Evolutionary conservation across 2,329 filamentous ascomycete genomes (phyloP).

Genomic region (Aspergillus sp.): DNA sequence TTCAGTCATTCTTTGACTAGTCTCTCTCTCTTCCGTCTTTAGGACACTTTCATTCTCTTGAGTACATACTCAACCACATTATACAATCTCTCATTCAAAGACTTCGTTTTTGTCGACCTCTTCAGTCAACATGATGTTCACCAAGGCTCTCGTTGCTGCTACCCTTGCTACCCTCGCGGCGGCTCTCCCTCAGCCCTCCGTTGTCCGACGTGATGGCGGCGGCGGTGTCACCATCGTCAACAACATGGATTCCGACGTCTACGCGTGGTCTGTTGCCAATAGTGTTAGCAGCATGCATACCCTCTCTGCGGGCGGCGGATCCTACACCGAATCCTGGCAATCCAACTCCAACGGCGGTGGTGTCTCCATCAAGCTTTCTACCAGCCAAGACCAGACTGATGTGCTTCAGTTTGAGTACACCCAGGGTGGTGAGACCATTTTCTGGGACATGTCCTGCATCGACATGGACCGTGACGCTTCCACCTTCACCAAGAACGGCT

Average conservation of each 20-base stretch:
- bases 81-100: slow-evolving; percentile 5
- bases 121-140: slow-evolving; percentile 19
- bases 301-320: slow-evolving; percentile 33
- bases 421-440: slow-evolving; percentile 28
- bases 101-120: slow-evolving; percentile 3
- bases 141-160: slow-evolving; percentile 16
- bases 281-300: slow-evolving; percentile 35
- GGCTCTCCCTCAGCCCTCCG: slow-evolving; percentile 23
- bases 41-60: slow-evolving; percentile 12
- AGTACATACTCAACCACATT: not conserved
- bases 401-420: slow-evolving; percentile 47
- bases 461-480: slow-evolving; percentile 28
- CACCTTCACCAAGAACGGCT: slow-evolving; percentile 34
- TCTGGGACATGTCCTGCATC: slow-evolving; percentile 40
- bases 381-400: slow-evolving; percentile 28
- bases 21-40: slow-evolving; percentile 17
- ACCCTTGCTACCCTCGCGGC: slow-evolving; percentile 14
- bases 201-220: slow-evolving; percentile 24
- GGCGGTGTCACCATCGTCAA: slow-evolving; percentile 40
- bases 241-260: slow-evolving; percentile 37
- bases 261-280: slow-evolving; percentile 42
- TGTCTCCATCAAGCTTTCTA: slow-evolving; percentile 44
- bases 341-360: slow-evolving; percentile 40
- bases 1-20: slow-evolving; percentile 14
- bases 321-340: slow-evolving; percentile 35